Evolutionary conservation across 1,284 basidiomycete genomes (phyloP).

Genomic region (Vanrija sp.): DNA sequence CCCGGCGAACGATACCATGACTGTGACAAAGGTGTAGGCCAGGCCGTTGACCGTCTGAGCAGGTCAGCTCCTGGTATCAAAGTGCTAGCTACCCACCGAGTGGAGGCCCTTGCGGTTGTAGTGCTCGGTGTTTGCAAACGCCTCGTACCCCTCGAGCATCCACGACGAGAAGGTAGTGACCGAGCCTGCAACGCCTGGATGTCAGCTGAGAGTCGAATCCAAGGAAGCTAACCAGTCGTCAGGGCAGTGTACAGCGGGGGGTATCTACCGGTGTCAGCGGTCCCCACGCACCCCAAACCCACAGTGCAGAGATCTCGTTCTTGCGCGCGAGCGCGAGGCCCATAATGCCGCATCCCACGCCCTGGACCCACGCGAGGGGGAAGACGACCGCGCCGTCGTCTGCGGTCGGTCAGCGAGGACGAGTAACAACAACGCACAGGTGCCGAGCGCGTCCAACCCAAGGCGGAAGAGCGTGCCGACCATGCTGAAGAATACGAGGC

Average conservation of each 20-base stretch:
- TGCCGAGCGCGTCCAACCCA: constrained; percentile 64
- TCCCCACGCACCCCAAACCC: constrained; percentile 42
- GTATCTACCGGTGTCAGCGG: constrained; percentile 57
- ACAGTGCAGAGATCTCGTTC: constrained; percentile 69
- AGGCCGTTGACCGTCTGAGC: constrained; percentile 76
- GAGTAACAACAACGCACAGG: constrained; percentile 35
- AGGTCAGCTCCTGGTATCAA: neutral
- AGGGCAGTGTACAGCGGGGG: constrained; percentile 81
- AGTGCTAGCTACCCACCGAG: constrained; percentile 59
- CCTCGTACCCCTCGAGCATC: constrained; percentile 82
- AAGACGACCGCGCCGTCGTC: constrained; percentile 67
- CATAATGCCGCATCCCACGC: constrained; percentile 88
- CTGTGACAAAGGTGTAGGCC: constrained; percentile 67
- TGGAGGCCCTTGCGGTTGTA: constrained; percentile 65
- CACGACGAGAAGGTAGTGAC: constrained; percentile 95
- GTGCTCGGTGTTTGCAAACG: constrained; percentile 70
- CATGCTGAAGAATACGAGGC: constrained; percentile 70
- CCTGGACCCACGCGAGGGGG: constrained; percentile 81
- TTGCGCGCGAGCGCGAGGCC: constrained; percentile 68
- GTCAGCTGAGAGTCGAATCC: neutral
- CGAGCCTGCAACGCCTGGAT: constrained; percentile 84
- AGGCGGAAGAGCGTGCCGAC: constrained; percentile 74
- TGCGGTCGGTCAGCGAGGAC: constrained; percentile 2
- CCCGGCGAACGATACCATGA: constrained; percentile 60
- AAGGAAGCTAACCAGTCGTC: constrained; percentile 66